Evolutionary conservation across 768 basidiomycete species (phyloP).

Genomic region (Hericium erinaceus): DNA sequence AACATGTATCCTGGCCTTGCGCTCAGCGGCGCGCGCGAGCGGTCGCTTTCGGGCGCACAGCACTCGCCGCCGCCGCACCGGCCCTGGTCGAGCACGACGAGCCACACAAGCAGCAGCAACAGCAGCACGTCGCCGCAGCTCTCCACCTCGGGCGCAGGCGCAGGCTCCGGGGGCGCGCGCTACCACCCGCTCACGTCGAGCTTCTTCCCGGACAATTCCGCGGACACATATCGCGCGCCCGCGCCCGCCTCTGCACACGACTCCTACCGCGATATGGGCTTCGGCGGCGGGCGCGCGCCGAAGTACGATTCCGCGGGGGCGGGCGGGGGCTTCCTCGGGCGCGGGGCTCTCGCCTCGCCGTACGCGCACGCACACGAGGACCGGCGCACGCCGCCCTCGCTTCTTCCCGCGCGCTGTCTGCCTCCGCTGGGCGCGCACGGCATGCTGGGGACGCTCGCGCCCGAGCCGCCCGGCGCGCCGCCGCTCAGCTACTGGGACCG

Average conservation of each 20-base stretch:
- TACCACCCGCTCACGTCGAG: conserved; percentile 6
- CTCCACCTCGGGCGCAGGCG: conserved; percentile 7
- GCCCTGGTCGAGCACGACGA: conserved; percentile 11
- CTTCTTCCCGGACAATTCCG: conserved; percentile 12
- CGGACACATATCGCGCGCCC: conserved; percentile 6
- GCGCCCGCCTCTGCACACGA: conserved; percentile 2
- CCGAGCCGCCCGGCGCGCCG: neutral
- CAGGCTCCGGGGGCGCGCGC: neutral
- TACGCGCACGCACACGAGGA: neutral
- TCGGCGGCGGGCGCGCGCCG: too few species aligned
- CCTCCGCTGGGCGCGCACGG: neutral
- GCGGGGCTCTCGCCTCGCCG: neutral
- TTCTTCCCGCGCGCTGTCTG: too few species aligned
- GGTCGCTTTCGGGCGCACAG: conserved; percentile 4
- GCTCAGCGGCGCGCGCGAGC: conserved; percentile 7
- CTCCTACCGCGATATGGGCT: too few species aligned
- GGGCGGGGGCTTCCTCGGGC: too few species aligned
- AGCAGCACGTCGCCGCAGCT: conserved; percentile 9
- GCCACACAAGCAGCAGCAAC: conserved; percentile 4
- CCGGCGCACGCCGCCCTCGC: neutral
- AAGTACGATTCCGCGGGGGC: too few species aligned
- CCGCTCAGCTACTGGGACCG: neutral
- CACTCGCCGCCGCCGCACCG: conserved; percentile 8
- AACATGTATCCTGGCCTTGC: conserved; percentile 7
- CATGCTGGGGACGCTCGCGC: neutral